A percentile compares a stretch with the other conserved stretches of the same genome.
Evolutionary conservation across 208 protist species (phyloP).

Genomic region (Wallacemonas sp.): DNA sequence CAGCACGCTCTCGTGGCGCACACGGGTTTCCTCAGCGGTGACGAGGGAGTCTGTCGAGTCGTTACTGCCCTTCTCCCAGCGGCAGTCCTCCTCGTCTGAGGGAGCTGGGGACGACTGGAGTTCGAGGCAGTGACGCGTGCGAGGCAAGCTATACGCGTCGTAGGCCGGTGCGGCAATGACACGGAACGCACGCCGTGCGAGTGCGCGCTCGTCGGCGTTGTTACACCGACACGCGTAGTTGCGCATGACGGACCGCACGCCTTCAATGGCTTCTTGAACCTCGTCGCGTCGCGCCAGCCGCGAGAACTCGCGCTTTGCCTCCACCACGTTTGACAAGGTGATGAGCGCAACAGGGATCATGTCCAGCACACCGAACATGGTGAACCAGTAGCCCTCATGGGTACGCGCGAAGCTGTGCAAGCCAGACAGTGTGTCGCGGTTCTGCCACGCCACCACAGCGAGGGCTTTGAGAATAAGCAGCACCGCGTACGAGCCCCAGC

Average conservation of each 20-base stretch:
- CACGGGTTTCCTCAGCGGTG: slow-evolving; percentile 8
- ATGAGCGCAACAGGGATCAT: slow-evolving; percentile 65
- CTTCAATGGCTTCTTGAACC: slow-evolving; percentile 37
- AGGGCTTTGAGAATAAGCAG: slow-evolving; percentile 25
- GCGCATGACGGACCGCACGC: slow-evolving; percentile 13
- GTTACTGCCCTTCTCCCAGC: slow-evolving; percentile 2
- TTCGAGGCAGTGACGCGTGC: slow-evolving; percentile 17
- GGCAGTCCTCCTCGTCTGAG: slow-evolving; percentile 4
- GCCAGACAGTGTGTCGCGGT: slow-evolving; percentile 2
- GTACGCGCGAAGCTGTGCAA: not conserved
- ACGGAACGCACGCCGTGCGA: slow-evolving; percentile 47
- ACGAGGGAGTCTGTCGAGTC: not conserved
- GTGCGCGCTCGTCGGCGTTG: slow-evolving; percentile 24
- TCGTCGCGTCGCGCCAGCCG: slow-evolving; percentile 15
- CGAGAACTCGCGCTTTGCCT: slow-evolving; percentile 26
- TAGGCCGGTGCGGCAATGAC: slow-evolving; percentile 40
- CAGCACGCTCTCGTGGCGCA: slow-evolving; percentile 28
- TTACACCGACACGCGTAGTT: not conserved
- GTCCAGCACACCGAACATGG: slow-evolving; percentile 57
- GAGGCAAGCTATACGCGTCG: slow-evolving; percentile 34
- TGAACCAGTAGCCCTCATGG: slow-evolving; percentile 23
- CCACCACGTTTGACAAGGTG: slow-evolving; percentile 58
- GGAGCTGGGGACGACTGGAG: too few relatives aligned
- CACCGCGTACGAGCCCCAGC: slow-evolving; percentile 69
- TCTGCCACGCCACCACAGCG: slow-evolving; percentile 6